A percentile compares a stretch with the other conserved stretches of the same genome.
phyloP scores from a whole-genome alignment of 2,329 filamentous ascomycete genomes.

The Passalora sequoiae region DNA sequence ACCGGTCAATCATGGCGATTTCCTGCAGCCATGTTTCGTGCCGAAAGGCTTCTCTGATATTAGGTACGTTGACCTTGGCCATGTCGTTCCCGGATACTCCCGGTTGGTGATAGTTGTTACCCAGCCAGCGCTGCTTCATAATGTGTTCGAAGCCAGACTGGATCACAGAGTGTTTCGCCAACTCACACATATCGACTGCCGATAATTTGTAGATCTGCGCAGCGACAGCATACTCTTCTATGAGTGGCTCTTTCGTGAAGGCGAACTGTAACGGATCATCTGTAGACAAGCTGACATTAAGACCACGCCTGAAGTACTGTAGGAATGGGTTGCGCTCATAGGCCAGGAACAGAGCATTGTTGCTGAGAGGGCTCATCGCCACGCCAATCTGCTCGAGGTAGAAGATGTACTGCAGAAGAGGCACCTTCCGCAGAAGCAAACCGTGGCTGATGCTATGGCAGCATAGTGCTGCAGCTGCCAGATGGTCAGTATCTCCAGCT shows the following conservation, averaged over 20 bases:
- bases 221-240: slow-evolving; percentile 96
- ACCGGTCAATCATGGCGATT: slow-evolving; percentile 60
- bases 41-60: slow-evolving; percentile 83
- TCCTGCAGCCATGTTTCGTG: slow-evolving; percentile 83
- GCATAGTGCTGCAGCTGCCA: slow-evolving; percentile 84
- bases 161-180: slow-evolving; percentile 91
- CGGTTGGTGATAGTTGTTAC: slow-evolving; percentile 67
- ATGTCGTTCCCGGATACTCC: slow-evolving; percentile 85
- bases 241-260: slow-evolving; percentile 95
- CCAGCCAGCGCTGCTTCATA: slow-evolving; percentile 89
- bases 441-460: slow-evolving; percentile 97
- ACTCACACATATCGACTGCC: slow-evolving; percentile 95
- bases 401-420: slow-evolving; percentile 91
- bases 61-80: slow-evolving; percentile 93
- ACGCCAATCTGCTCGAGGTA: slow-evolving; percentile 98
- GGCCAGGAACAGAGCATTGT: slow-evolving; percentile 92
- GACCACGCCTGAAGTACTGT: slow-evolving; percentile 86
- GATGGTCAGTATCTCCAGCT: slow-evolving; percentile 91
- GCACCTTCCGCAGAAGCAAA: slow-evolving; percentile 85
- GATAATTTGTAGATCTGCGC: slow-evolving; percentile 98
- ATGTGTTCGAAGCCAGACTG: slow-evolving; percentile 90
- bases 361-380: slow-evolving; percentile 97
- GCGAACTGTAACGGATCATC: slow-evolving; percentile 97
- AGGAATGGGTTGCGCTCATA: slow-evolving; percentile 97
- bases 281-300: slow-evolving; percentile 94